Evolutionary conservation across 768 basidiomycete genomes (phyloP), one percentile per base, ranked within the genome.

Genomic region (Polyporus arcularius): DNA sequence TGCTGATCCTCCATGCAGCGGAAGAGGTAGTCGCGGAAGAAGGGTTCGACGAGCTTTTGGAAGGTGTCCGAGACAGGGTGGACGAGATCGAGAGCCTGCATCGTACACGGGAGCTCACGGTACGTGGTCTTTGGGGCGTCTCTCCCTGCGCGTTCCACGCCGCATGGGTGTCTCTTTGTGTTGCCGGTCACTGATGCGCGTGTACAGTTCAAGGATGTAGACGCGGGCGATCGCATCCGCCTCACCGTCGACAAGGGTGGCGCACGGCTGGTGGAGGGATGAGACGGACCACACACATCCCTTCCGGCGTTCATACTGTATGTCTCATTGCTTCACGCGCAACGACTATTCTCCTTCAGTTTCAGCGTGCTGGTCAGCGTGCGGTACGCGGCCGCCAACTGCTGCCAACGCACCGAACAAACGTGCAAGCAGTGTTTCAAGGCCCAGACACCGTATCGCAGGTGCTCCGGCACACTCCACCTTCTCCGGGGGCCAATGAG

Each of bases 51-150:
- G 87, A 90, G n/a, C 69, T 86, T 39, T 79, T 93, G 16, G 82
- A 92, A 61, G 79, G 78, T 53, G 92, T 93, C 5, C 79, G 90
- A 52, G 84, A 83, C 60, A 80, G 94, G 14, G 85, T 95, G 42
- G 90, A 94, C 72, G 88, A 91, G 73, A 95, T 96, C 67, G 94
- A 96, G 75, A 89, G 87, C 72, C 69, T 94, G 58, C 90, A 90
- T 64, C 80, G 90, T 45, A 92, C 90, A 26, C 76, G 88, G 58
- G 90, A 92, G 73, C 72, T 92, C 61, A 90, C 88, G 45, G 89
- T 90, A 66, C 39, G 82, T 76, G 30, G 28, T 57, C 14, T 63
- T 55, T 30, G 28, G 11, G 16, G 28, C 4, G 8, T 3, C 55
- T 51, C 42, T 31, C 31, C 31, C 41, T 31, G 15, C 43, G 41